Evolutionary conservation across 257 asterid species (phyloP), one percentile per base, ranked within the genome.

Genomic region (Solanum lycopersicoides): DNA sequence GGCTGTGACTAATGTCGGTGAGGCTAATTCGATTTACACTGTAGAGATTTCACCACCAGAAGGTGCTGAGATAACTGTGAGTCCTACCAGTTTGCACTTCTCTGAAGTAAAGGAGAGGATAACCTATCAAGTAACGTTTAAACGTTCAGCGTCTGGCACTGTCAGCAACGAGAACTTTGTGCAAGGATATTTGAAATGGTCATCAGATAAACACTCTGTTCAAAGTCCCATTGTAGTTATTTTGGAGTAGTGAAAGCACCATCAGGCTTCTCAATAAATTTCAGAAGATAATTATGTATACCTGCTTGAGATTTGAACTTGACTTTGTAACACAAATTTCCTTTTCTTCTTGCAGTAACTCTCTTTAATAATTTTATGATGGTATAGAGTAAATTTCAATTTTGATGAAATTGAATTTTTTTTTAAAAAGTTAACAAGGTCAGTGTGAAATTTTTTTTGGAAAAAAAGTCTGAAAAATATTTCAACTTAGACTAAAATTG

Each of bases 1-100:
- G 47, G 11, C 44, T 3, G 89, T 88, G 9, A 88, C 89, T n/a
- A 87, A 87, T 30, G 89, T 87, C 13, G 89, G 89, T 53, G 75
- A 53, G 13, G 87, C 85, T 53, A 14, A 18, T 83, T 83, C 87
- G 0, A 60, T 44, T 8, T 87, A 87, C 74, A 56, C 23, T 20
- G 80, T 83, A 25, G 63, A 83, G 12, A 39, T 87, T 30, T 53
- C 25, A 71, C 30, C 65, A 15, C 87, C 89, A 4, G 69, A 74
- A 28, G 89, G 89, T 3, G 79, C 83, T 35, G 34, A 74, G 30
- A 65, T 87, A 16, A 56, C 34, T 34, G 89, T 87, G 28, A 72
- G 82, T 10, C 89, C 87, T 16, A 23, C 41, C 15, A 87, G 66
- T 34, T 59, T 87, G 44, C 6, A 77, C 4, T 87, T 87, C 15